phyloP scores from a whole-genome alignment of 192 early-diverging fungal genomes.

The Linnemannia exigua region DNA sequence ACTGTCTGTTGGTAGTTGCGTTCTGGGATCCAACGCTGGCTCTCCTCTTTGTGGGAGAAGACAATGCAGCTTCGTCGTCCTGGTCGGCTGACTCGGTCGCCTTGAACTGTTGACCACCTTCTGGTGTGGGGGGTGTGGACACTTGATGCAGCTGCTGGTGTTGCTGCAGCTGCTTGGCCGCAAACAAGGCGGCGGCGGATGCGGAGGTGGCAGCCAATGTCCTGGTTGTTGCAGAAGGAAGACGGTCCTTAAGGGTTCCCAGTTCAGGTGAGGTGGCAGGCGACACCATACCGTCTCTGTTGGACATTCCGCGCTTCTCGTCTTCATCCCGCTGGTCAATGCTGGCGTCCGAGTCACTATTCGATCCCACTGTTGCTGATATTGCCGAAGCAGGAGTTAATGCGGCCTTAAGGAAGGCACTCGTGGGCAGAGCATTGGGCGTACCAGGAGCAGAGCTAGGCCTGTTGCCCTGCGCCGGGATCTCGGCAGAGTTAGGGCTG shows the following conservation, averaged over 20 bases:
- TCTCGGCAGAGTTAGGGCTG: slow-evolving; percentile 15
- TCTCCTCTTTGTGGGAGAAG: slow-evolving; percentile 13
- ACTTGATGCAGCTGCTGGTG: slow-evolving; percentile 1
- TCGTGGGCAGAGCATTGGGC: neutral
- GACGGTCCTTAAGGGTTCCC: slow-evolving; percentile 34
- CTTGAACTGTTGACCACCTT: neutral
- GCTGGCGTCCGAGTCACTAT: slow-evolving; percentile 25
- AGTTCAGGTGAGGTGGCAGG: slow-evolving; percentile 51
- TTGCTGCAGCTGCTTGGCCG: slow-evolving; percentile 39
- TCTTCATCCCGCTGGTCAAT: neutral
- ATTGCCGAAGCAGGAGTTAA: neutral
- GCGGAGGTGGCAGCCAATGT: slow-evolving; percentile 40
- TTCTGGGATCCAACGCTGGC: slow-evolving; percentile 21
- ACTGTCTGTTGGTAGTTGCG: slow-evolving; percentile 30
- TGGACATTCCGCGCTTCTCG: neutral
- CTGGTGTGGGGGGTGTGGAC: slow-evolving; percentile 12
- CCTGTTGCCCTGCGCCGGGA: neutral
- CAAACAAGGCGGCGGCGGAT: slow-evolving; percentile 3
- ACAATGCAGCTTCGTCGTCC: neutral
- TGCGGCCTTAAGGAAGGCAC: neutral
- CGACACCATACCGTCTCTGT: slow-evolving; percentile 26
- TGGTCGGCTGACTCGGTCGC: neutral
- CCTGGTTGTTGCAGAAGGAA: slow-evolving; percentile 48
- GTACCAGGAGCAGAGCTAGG: neutral
- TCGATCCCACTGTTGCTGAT: neutral